Evolutionary conservation across 2,329 filamentous ascomycete genomes (phyloP), one percentile per base, ranked within the genome.

Genomic region (Tympanopsis confertula): DNA sequence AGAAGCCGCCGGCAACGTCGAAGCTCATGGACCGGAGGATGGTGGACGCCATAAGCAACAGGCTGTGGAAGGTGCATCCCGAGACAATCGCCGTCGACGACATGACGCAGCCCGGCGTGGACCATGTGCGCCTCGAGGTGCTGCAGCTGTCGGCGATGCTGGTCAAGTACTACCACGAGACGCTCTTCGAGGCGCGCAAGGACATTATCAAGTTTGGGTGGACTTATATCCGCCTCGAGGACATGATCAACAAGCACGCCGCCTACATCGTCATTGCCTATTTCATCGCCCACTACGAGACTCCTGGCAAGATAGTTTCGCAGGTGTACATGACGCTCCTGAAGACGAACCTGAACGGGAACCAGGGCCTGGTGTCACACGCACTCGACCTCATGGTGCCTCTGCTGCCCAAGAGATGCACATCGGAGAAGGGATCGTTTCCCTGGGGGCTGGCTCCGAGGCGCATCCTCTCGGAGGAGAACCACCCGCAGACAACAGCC

Each of bases 191-290:
- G 50, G 81, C 86, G 2, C 79, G 91, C 26, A 98, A 98, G 59
- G 91, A 98, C 46, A 89, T 98, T 43, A 98, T 98, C 53, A 96
- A 95, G 60, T 98, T 96, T 58, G 88, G 87, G 3, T 98, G 91
- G 91, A 94, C 88, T 14, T 96, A 94, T 54, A 98, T 98, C 50
- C 78, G 86, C 18, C 73, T 98, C n/a, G 93, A 98, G 52, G 91
- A 98, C 56, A 85, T 94, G 40, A 94, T 98, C 65, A 98, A 96
- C 66, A 98, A 98, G 58, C 91, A 96, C 56, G 91, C 89, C 1
- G 88, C 91, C 3, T 98, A 98, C 50, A 89, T 95, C 4, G 78
- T 98, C 4, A 93, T 98, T 43, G 87, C 85, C 3, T 98, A 95
- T 58, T 98, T 98, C 63, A 95, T 98, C 49, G 86, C 86, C 1